These are phyloP conservation scores for Apiotrichum mycotoxinovorans DNA, from an alignment of 1,284 basidiomycete species.

Conservation along the genomic window DNA sequence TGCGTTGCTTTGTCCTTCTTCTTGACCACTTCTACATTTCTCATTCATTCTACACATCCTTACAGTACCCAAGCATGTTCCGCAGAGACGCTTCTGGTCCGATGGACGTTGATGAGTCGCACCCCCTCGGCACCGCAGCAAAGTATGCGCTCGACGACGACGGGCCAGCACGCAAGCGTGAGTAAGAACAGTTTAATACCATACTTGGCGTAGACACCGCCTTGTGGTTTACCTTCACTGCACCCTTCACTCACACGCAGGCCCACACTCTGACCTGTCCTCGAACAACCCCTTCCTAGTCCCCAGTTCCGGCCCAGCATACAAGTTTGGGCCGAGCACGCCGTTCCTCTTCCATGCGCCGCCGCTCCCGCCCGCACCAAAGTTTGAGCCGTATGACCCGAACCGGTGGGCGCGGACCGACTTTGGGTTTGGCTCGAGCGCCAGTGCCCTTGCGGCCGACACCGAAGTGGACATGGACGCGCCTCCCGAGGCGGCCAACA, in stretches of 20 bases:
- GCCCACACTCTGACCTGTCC: constrained; percentile 38
- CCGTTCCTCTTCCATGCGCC: constrained; percentile 34
- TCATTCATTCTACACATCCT: neutral
- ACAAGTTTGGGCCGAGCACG: constrained; percentile 28
- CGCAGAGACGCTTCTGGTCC: constrained; percentile 35
- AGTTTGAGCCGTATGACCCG: constrained; percentile 34
- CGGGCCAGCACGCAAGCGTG: constrained; percentile 44
- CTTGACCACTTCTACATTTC: neutral
- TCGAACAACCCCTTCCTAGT: constrained; percentile 5
- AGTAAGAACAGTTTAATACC: constrained; percentile 20
- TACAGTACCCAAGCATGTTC: constrained; percentile 9
- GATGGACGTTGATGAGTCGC: constrained; percentile 41
- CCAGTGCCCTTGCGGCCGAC: neutral
- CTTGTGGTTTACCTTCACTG: too few species aligned
- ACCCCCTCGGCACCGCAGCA: constrained; percentile 27
- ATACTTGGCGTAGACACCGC: too few species aligned
- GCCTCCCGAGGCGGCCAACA: neutral
- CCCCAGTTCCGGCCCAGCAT: constrained; percentile 1
- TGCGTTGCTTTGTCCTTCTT: too few species aligned
- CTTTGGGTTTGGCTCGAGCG: constrained; percentile 21
- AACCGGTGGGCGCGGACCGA: constrained; percentile 33
- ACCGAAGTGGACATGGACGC: constrained; percentile 37
- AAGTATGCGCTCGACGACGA: constrained; percentile 35
- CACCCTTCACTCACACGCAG: constrained; percentile 16
- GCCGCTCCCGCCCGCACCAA: constrained; percentile 17